Evolutionary conservation across 2,329 filamentous ascomycete species (phyloP), one percentile per base, ranked within the genome.

Genomic region (Emericellopsis cladophorae): DNA sequence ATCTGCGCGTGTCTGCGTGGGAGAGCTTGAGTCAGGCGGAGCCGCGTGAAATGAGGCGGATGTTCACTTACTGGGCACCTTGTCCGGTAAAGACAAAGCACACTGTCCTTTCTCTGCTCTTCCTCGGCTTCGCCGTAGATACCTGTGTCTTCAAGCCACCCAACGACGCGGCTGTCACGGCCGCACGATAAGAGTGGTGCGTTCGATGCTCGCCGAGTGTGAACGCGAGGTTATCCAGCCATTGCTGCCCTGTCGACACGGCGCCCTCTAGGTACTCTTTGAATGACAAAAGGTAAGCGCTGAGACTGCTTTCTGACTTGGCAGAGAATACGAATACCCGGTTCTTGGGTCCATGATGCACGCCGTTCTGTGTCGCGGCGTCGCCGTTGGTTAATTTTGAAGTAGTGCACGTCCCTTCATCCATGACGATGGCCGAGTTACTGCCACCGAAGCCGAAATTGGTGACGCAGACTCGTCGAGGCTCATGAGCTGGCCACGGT

Each of bases 401-500:
- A 15, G 33, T 42, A 44, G 11, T 14, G 31, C n/a, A 39, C 35
- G 9, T 45, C 12, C 41, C 43, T 4, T 45, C 48, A 15, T 57
- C 56, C 1, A 56, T 14, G 15, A 57, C 46, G 12, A 52, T 49
- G 33, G 63, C 58, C 3, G 49, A 52, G 40, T 65, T 64, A 11
- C 54, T 48, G 7, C 61, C 60, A 4, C 61, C 61, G 42, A 51
- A 59, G 0, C 60, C 61, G 40, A 61, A 65, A 11, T 49, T 54
- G 46, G 61, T 64, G 21, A 64, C 49, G 35, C 49, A 55, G 18
- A 46, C 50, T 48, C 48, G 14, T 26, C 37, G n/a, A 7, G n/a
- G 22, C 37, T 21, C 60, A 63, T 68, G 16, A 55, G 68, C 65
- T 40, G 73, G 54, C 33, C 57, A 64, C 62, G 64, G 65, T 4